A percentile compares a stretch with the other conserved stretches of the same genome.
phyloP scores from a whole-genome alignment of 768 basidiomycete genomes.

The Lactifluus rugatus region DNA sequence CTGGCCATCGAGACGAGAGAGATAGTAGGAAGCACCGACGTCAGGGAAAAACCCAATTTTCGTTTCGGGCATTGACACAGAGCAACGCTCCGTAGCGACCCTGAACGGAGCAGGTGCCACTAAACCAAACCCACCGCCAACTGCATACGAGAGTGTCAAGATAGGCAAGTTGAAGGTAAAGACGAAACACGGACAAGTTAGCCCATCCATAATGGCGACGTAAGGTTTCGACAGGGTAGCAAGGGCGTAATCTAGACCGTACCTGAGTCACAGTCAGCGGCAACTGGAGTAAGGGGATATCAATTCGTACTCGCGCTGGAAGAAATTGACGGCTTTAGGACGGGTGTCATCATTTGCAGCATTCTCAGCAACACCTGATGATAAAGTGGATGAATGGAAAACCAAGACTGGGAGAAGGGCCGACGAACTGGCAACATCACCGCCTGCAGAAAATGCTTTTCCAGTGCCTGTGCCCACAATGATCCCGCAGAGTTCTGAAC shows the following conservation, averaged over 20 bases:
- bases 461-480: conserved; percentile 66
- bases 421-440: conserved; percentile 77
- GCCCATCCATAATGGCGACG: conserved; percentile 81
- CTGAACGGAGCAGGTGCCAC: conserved; percentile 77
- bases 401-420: background rate
- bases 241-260: conserved; percentile 68
- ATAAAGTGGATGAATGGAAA: conserved; percentile 1
- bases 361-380: conserved; percentile 46
- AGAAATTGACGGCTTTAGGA: conserved; percentile 69
- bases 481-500: conserved; percentile 57
- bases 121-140: conserved; percentile 95
- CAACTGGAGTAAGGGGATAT: background rate
- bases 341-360: conserved; percentile 44
- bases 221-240: conserved; percentile 78
- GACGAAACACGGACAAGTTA: conserved; percentile 59
- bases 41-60: conserved; percentile 88
- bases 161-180: conserved; percentile 7
- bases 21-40: conserved; percentile 85
- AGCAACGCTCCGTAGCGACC: conserved; percentile 86
- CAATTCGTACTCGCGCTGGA: conserved; percentile 68
- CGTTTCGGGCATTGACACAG: conserved; percentile 95
- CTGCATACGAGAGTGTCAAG: conserved; percentile 31
- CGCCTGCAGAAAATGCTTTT: conserved; percentile 87
- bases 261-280: conserved; percentile 35
- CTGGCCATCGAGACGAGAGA: conserved; percentile 84